phyloP scores from a whole-genome alignment of 257 asterid genomes.

The Knoxia roxburghii region DNA sequence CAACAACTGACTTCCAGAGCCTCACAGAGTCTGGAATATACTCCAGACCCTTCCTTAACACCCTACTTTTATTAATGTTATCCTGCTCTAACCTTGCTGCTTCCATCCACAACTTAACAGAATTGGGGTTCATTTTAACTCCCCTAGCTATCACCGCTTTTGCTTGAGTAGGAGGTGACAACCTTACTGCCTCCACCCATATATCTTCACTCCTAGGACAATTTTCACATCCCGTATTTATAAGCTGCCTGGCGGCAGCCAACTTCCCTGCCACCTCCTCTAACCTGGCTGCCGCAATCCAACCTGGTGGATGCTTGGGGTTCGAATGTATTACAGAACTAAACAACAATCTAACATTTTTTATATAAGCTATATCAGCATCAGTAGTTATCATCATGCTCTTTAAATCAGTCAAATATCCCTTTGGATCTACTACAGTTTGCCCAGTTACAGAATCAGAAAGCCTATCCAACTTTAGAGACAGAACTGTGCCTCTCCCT shows the following conservation, averaged over 20 bases:
- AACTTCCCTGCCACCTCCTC: slow-evolving; percentile 34
- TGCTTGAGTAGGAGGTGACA: slow-evolving; percentile 63
- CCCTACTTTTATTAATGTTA: slow-evolving; percentile 57
- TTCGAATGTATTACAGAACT: neutral
- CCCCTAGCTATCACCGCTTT: slow-evolving; percentile 88
- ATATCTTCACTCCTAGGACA: slow-evolving; percentile 88
- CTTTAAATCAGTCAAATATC: slow-evolving; percentile 79
- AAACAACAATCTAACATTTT: slow-evolving; percentile 25
- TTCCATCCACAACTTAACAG: slow-evolving; percentile 90
- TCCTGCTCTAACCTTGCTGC: slow-evolving; percentile 85
- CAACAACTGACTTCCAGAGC: slow-evolving; percentile 95
- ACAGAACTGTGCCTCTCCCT: neutral
- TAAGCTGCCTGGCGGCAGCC: slow-evolving; percentile 62
- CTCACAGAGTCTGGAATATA: slow-evolving; percentile 74
- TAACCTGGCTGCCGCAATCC: neutral
- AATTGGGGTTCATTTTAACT: slow-evolving; percentile 72
- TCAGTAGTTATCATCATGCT: slow-evolving; percentile 90
- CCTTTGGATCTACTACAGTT: neutral
- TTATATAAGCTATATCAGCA: slow-evolving; percentile 89
- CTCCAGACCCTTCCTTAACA: slow-evolving; percentile 82
- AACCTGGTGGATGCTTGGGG: neutral
- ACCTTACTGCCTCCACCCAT: slow-evolving; percentile 91
- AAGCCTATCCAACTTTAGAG: neutral
- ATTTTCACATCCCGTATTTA: slow-evolving; percentile 76
- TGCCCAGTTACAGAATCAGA: neutral